Evolutionary conservation across 805 yeast species (phyloP).

Genomic region (Saccharomycodes ludwigii): DNA sequence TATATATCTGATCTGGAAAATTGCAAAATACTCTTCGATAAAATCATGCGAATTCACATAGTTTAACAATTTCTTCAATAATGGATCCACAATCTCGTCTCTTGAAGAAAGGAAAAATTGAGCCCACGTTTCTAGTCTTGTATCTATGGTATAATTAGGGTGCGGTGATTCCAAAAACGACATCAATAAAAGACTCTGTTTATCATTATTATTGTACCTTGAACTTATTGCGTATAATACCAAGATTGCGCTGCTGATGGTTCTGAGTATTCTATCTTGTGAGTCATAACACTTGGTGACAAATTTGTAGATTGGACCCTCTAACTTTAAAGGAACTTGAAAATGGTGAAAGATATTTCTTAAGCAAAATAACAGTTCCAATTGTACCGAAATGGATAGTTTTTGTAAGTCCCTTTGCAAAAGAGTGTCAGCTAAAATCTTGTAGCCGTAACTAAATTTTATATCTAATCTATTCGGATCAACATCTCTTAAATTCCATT

Average conservation of each 20-base stretch:
- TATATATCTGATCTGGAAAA: conserved; percentile 47
- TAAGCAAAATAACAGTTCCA: neutral
- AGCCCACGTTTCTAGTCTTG: conserved; percentile 35
- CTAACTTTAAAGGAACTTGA: neutral
- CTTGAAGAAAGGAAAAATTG: conserved; percentile 48
- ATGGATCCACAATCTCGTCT: conserved; percentile 57
- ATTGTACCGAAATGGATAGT: neutral
- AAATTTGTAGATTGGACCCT: conserved; percentile 25
- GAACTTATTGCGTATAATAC: too few relatives aligned
- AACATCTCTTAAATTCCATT: conserved; percentile 7
- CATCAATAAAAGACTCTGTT: too few relatives aligned
- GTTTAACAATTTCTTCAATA: conserved; percentile 53
- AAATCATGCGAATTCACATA: conserved; percentile 52
- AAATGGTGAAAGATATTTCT: conserved; percentile 1
- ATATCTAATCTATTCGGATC: conserved; percentile 22
- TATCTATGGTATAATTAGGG: conserved; percentile 8
- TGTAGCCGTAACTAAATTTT: conserved; percentile 1
- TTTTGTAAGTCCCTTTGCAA: neutral
- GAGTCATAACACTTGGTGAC: conserved; percentile 28
- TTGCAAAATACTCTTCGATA: conserved; percentile 49
- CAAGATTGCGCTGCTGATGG: conserved; percentile 40
- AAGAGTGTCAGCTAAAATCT: neutral
- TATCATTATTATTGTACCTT: too few relatives aligned
- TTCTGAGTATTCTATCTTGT: conserved; percentile 42
- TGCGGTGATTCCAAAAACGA: neutral